Evolutionary conservation across 202 grass and related monocot species (phyloP).

Genomic region (Carex arenaria): DNA sequence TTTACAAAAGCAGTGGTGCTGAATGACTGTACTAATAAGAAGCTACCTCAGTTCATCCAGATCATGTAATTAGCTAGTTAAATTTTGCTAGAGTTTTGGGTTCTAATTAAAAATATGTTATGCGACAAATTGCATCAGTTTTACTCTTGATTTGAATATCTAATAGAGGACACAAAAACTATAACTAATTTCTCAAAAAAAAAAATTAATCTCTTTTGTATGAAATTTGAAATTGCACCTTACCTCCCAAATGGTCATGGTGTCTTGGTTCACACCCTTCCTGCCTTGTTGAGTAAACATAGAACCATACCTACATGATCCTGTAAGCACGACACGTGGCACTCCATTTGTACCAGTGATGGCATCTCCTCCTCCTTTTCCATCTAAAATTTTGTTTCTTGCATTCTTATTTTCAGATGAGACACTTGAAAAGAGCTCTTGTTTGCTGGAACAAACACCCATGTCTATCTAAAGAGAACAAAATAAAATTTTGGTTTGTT

Average conservation of each 20-base stretch:
- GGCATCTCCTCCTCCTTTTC: background rate
- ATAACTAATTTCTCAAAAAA: background rate
- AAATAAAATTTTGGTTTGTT: background rate
- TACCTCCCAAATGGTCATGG: conserved; percentile 53
- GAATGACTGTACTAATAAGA: too few species aligned
- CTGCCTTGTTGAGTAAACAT: conserved; percentile 37
- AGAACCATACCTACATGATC: conserved; percentile 28
- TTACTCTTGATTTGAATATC: background rate
- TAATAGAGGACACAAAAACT: background rate
- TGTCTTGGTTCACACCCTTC: conserved; percentile 44
- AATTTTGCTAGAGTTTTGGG: background rate
- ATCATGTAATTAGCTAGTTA: too few species aligned
- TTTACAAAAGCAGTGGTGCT: too few species aligned
- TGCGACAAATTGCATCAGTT: background rate
- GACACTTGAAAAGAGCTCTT: background rate
- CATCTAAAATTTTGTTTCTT: background rate
- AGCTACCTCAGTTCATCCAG: too few species aligned
- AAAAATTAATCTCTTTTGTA: background rate
- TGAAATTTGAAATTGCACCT: conserved; percentile 7
- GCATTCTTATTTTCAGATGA: conserved; percentile 13
- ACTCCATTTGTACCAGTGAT: background rate
- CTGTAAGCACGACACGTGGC: conserved; percentile 24
- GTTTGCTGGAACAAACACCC: conserved; percentile 30
- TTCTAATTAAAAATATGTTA: background rate
- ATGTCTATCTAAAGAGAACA: conserved; percentile 15